Percentiles rank a stretch among this genome's conserved stretches.
These are phyloP conservation scores for Phytophthora pini DNA, from an alignment of 352 stramenopile genomes.

Conservation along the genomic window DNA sequence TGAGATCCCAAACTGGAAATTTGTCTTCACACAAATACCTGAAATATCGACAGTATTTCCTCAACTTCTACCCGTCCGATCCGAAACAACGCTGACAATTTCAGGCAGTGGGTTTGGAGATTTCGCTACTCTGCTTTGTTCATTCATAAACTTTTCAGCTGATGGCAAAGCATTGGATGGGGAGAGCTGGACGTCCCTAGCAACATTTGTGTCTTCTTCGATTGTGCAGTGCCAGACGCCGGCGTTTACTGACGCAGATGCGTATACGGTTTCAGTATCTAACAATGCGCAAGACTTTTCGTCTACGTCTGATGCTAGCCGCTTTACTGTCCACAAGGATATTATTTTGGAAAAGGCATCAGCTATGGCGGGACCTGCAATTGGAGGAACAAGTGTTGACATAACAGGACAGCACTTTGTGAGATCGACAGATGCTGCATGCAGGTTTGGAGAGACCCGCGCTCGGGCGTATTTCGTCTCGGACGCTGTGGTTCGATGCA, in stretches of 20 bases:
- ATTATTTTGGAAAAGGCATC: constrained; percentile 23
- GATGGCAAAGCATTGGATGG: not conserved
- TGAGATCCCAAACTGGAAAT: constrained; percentile 17
- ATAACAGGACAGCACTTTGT: constrained; percentile 35
- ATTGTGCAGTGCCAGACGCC: constrained; percentile 43
- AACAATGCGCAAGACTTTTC: constrained; percentile 47
- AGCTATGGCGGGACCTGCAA: constrained; percentile 29
- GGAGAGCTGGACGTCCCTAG: not conserved
- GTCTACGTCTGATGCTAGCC: not conserved
- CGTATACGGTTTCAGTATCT: constrained; percentile 35
- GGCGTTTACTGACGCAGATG: constrained; percentile 1
- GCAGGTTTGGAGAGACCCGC: constrained; percentile 35
- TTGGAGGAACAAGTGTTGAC: constrained; percentile 38
- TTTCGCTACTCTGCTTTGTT: constrained; percentile 29
- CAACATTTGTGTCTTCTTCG: constrained; percentile 30
- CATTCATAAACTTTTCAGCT: constrained; percentile 8
- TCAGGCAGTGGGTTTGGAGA: constrained; percentile 29
- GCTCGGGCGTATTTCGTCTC: constrained; percentile 32
- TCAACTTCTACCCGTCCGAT: constrained; percentile 17
- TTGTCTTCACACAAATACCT: constrained; percentile 28
- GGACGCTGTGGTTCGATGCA: constrained; percentile 29
- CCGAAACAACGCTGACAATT: constrained; percentile 28
- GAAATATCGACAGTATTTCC: constrained; percentile 13
- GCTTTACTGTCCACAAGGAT: constrained; percentile 23
- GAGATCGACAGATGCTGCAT: constrained; percentile 21